Base-by-base conservation (phyloP, 257 asterid species). In the Solanum piurae region DNA sequence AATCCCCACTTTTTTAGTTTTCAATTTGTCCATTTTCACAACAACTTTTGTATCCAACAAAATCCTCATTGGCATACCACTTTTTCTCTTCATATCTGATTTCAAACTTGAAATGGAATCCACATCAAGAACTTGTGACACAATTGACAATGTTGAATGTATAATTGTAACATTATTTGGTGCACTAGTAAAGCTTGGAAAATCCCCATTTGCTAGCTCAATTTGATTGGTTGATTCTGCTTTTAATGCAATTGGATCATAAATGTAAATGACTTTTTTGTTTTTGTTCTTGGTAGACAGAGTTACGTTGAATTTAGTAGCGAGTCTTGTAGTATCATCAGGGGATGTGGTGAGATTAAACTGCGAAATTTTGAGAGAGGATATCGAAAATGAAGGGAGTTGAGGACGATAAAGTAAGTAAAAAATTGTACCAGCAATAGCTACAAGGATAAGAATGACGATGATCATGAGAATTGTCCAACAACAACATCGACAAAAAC, bases 371-470 rank as follows among this genome's bases (percentile, higher is more conserved):
- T 92, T 96, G 55, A 96, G 88, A 62, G 97, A 92, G 46, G 95
- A 90, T 86, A 94, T 90, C 7, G 98, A 92, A 94, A 95, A 93
- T 2, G 83, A 9, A 0, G 99, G 98, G 69, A 89, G 93, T 86
- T 89, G 96, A 72, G 99, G 99, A 85, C 90, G 95, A 95, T 95
- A 95, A 68, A 96, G 94, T n/a, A 72, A 90, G 94, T 94, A 95
- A 88, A 96, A 86, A 12, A 92, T 94, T 44, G 98, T 94, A 84
- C 91, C 91, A 88, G 91, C 96, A 66, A 93, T 94, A 92, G 95
- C 91, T 86, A 92, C 93, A 40, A 94, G 92, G 91, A 96, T 90
- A 86, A 94, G 88, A 83, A 94, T 31, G 8, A 73, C 72, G 36
- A 92, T 76, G 10, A 96, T 89, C 89, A 93, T 9, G 42, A 96